Evolutionary conservation across 768 basidiomycete genomes (phyloP).

Genomic region (Leucocoprinus leucothites): DNA sequence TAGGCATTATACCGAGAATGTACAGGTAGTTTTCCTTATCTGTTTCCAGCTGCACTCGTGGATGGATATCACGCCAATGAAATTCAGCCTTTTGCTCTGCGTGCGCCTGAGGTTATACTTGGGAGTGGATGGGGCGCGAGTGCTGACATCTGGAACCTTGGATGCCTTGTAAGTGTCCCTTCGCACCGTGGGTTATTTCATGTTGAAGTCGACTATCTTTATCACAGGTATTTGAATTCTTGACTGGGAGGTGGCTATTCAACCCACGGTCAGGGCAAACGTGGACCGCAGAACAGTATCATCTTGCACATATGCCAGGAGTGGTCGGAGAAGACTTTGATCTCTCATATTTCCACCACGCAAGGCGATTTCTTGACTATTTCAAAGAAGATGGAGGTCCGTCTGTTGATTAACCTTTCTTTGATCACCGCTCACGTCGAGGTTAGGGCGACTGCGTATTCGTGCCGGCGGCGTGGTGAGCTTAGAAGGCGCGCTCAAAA

Average conservation of each 20-base stretch:
- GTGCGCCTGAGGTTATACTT: conserved; percentile 46
- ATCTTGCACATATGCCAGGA: neutral
- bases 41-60: neutral
- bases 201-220: neutral
- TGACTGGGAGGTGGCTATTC: conserved; percentile 12
- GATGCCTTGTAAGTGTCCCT: conserved; percentile 55
- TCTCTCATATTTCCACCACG: neutral
- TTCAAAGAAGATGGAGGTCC: neutral
- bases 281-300: neutral
- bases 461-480: neutral
- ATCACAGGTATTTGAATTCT: conserved; percentile 17
- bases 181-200: neutral
- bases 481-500: no score
- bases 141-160: conserved; percentile 80
- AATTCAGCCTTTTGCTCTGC: conserved; percentile 76
- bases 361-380: neutral
- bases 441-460: neutral
- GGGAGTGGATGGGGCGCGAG: conserved; percentile 61
- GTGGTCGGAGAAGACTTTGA: neutral
- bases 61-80: conserved; percentile 47
- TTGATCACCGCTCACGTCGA: neutral
- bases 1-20: neutral
- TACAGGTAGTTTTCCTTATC: neutral
- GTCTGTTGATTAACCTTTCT: neutral
- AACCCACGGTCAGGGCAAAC: neutral